These are phyloP conservation scores for Termitomyces heimii DNA, from an alignment of 768 basidiomycete genomes.

Conservation along the genomic window DNA sequence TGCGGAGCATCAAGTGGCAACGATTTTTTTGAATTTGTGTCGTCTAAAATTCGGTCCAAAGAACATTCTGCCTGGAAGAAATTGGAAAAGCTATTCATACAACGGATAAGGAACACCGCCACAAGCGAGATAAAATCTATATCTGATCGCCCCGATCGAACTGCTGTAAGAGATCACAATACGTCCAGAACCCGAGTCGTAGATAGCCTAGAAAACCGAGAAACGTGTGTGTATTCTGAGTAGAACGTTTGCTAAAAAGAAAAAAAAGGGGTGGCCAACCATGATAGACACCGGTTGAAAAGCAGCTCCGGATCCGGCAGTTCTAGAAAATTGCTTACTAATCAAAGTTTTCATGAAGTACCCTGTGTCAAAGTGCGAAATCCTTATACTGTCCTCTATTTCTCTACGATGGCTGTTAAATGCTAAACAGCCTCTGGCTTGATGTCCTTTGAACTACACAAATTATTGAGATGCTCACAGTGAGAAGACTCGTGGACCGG, in stretches of 20 bases:
- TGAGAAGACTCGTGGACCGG: not conserved
- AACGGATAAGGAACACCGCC: not conserved
- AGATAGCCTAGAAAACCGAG: not conserved
- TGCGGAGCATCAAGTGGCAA: too few relatives aligned
- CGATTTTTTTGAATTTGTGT: not conserved
- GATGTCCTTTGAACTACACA: not conserved
- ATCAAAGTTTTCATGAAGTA: not conserved
- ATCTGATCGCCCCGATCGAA: not conserved
- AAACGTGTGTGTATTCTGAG: not conserved
- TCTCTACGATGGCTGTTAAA: not conserved
- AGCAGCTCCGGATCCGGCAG: not conserved
- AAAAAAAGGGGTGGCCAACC: not conserved
- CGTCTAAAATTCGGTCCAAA: not conserved
- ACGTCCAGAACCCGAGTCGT: not conserved
- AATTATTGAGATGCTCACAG: not conserved
- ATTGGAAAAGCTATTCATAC: not conserved
- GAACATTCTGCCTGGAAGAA: not conserved
- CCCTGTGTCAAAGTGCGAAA: too few relatives aligned
- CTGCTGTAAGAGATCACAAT: not conserved
- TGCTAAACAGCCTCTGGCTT: too few relatives aligned
- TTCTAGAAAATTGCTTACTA: not conserved
- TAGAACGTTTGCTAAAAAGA: not conserved
- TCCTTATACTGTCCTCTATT: not conserved
- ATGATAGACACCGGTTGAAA: not conserved
- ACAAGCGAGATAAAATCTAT: not conserved